Conservation (phyloP, 768 basidiomycete genomes). For the Phaeotremella fagi region DNA sequence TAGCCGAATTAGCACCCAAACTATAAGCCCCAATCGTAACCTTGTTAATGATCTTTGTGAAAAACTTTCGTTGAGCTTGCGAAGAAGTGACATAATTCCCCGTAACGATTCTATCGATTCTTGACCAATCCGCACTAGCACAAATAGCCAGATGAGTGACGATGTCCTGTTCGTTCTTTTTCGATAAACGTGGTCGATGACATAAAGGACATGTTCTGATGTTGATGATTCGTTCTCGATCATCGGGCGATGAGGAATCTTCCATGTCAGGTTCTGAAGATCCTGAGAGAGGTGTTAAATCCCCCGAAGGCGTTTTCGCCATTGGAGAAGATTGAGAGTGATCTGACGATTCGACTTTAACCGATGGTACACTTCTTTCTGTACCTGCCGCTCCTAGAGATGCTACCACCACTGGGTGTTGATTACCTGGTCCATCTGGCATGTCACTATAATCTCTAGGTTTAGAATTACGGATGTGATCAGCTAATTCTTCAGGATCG, state of each 20-base stretch:
- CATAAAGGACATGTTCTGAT: conserved; percentile 91
- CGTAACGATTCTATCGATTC: conserved; percentile 82
- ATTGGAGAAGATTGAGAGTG: conserved; percentile 7
- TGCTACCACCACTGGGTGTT: conserved; percentile 6
- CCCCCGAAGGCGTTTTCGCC: conserved; percentile 7
- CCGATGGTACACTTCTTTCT: conserved; percentile 18
- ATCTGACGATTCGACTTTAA: conserved; percentile 27
- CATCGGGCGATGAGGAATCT: conserved; percentile 17
- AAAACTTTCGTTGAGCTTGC: conserved; percentile 97
- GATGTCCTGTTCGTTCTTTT: conserved; percentile 88
- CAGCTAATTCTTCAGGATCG: conserved; percentile 50
- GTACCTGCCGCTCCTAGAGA: not conserved
- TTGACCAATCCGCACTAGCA: conserved; percentile 85
- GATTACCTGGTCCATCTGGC: conserved; percentile 26
- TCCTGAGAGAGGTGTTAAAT: conserved; percentile 14
- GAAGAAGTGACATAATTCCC: conserved; percentile 89
- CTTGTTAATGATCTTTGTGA: conserved; percentile 81
- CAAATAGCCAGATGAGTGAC: conserved; percentile 96
- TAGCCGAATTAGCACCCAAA: conserved; percentile 93
- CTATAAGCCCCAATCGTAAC: conserved; percentile 80
- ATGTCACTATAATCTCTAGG: conserved; percentile 14
- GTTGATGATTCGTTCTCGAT: conserved; percentile 79
- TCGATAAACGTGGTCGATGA: conserved; percentile 75
- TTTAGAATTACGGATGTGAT: conserved; percentile 47
- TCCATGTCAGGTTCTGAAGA: conserved; percentile 39